Evolutionary conservation across 2,329 filamentous ascomycete species (phyloP).

Genomic region (Akanthomyces dipterigenus): DNA sequence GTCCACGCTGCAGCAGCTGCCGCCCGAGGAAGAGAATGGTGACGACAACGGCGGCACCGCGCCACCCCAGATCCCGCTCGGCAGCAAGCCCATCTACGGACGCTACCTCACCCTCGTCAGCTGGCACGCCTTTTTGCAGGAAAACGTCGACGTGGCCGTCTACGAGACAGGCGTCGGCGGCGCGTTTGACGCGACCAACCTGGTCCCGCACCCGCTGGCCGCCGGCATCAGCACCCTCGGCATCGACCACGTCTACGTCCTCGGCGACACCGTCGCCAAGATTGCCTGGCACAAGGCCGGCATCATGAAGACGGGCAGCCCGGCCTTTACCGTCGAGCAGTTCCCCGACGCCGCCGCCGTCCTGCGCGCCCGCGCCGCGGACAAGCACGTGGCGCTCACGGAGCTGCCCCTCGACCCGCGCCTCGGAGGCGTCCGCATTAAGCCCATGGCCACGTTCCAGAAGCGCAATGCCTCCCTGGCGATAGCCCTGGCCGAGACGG

Average conservation of each 20-base stretch:
- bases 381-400: slow-evolving; percentile 42
- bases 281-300: slow-evolving; percentile 72
- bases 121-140: slow-evolving; percentile 58
- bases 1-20: not conserved
- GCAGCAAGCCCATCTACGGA: slow-evolving; percentile 48
- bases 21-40: no score
- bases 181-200: slow-evolving; percentile 62
- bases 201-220: slow-evolving; percentile 51
- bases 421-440: slow-evolving; percentile 39
- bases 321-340: slow-evolving; percentile 53
- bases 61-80: slow-evolving; percentile 27
- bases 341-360: slow-evolving; percentile 38
- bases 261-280: slow-evolving; percentile 56
- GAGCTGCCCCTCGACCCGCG: slow-evolving; percentile 41
- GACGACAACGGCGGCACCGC: not conserved
- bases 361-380: slow-evolving; percentile 42
- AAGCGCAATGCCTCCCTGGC: slow-evolving; percentile 51
- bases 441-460: slow-evolving; percentile 50
- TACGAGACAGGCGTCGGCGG: slow-evolving; percentile 64
- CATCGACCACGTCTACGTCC: slow-evolving; percentile 59
- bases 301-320: slow-evolving; percentile 55
- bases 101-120: slow-evolving; percentile 60
- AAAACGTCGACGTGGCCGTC: slow-evolving; percentile 55
- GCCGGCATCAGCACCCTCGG: slow-evolving; percentile 59
- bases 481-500: slow-evolving; percentile 44